Evolutionary conservation across 345 rosid genomes (phyloP), one percentile per base, ranked within the genome.

Genomic region (Eucalyptus virginea): DNA sequence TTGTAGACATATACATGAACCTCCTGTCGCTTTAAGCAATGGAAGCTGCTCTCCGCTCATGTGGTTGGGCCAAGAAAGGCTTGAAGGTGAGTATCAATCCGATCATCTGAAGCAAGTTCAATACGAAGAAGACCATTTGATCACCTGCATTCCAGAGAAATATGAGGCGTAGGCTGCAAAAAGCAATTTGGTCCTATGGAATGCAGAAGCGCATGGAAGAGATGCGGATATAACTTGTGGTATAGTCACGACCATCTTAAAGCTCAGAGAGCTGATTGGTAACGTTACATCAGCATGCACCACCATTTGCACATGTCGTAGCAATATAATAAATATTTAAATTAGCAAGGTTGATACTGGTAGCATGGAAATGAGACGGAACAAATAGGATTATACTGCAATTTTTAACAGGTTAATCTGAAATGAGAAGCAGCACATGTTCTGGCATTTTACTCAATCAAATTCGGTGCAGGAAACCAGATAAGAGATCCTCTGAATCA

Each of bases 11-110:
- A 18, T 34, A 34, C 40, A 18, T 9, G 81, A 34, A 69, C 81
- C 81, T 34, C 81, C 81, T 19, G 44, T 34, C 5, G 24, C 81
- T 77, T 77, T 23, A 77, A 77, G 47, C 44, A 37, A 40, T 44
- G 85, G 50, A 67, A 51, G 50, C 12, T 56, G 72, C 24, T 32
- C 67, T 62, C 88, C 88, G 60, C 77, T 86, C 90, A 24, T 51
- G 72, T 11, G 93, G 92, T 87, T 67, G 91, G 81, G 93, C 94
- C 51, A 94, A 91, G 89, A 94, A 94, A 83, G 96, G 95, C 92
- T 92, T 94, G 93, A 94, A 93, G 37, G 95, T 93, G 60, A 93
- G 89, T 21, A 94, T 30, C 94, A 94, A 86, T 17, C 92, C 95
- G 7, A 94, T 58, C 40, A 93, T 69, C 89, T 87, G 89, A 89